Base-by-base conservation (phyloP, 441 rosid genomes). In the Omphalea diandra region DNA sequence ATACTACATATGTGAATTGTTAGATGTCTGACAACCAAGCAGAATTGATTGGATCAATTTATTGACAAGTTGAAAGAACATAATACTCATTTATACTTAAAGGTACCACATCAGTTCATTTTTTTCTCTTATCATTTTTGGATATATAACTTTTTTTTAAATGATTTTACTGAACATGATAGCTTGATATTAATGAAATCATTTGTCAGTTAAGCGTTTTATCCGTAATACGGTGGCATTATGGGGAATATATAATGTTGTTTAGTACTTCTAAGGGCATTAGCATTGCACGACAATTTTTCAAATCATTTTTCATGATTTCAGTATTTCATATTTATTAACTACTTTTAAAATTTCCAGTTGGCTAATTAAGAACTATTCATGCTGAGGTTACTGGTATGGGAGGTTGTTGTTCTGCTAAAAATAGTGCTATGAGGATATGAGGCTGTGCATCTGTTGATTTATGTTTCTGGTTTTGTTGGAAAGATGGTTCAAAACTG, bases 21-120 rank as follows among this genome's bases (percentile, higher is more conserved):
- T 46, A 57, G 89, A 94, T 80, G 90, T 92, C 64, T 71, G 83
- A 43, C 81, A 88, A 72, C 98, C 97, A 70, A 81, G 69, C 74
- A 89, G 90, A 77, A 80, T 88, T 72, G 98, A 94, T 70, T 90
- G 98, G 98, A 78, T 83, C 63, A 70, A 73, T 83, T 84, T 94
- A 73, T 90, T 47, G 82, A 90, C 54, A 87, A 73, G 65, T 68
- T 94, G 83, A 78, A 85, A 66, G 90, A 85, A 70, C 60, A 76
- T 65, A 86, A 84, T 80, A 52, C 72, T 5, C 35, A 20, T 8
- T 67, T 79, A 41, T 85, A 84, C 80, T 77, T 77, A 20, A 90
- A 92, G 99, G 98, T 92, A 84, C 20, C 54, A n/a, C 33, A 36
- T 64, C 12, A 53, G 12, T 60, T 38, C 15, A 43, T 26, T 53